Conservation (phyloP, 805 yeast species). For the Candida ipomoeae region DNA sequence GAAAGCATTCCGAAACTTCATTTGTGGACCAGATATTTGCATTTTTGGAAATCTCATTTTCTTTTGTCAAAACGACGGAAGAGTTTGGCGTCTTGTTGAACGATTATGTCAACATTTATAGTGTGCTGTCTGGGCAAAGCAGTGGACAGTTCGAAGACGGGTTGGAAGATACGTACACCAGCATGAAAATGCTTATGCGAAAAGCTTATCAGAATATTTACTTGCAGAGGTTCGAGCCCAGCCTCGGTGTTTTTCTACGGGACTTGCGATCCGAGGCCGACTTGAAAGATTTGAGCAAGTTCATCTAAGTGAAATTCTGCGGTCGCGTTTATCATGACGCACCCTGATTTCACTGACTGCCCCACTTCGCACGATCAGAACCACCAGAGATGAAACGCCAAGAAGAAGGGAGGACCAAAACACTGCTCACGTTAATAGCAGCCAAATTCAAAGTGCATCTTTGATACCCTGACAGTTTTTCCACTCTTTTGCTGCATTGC, state of each 20-base stretch:
- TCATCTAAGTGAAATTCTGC: slow-evolving; percentile 12
- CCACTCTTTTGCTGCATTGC: neutral
- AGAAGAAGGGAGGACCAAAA: neutral
- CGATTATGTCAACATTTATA: slow-evolving; percentile 27
- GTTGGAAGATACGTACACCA: slow-evolving; percentile 27
- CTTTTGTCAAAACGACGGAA: slow-evolving; percentile 32
- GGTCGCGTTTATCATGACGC: neutral
- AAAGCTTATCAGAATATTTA: slow-evolving; percentile 38
- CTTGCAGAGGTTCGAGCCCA: slow-evolving; percentile 41
- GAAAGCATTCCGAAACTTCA: slow-evolving; percentile 26
- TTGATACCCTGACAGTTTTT: neutral
- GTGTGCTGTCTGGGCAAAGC: slow-evolving; percentile 16
- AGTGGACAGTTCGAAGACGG: slow-evolving; percentile 25
- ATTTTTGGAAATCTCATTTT: slow-evolving; percentile 28
- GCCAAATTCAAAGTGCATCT: neutral
- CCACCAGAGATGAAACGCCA: neutral
- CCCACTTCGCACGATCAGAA: slow-evolving; percentile 1
- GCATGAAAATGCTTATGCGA: slow-evolving; percentile 35
- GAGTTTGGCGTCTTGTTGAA: slow-evolving; percentile 29
- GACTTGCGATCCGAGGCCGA: slow-evolving; percentile 55
- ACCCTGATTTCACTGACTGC: neutral
- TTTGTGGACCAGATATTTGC: slow-evolving; percentile 32
- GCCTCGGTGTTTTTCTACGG: slow-evolving; percentile 39
- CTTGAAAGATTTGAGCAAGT: slow-evolving; percentile 44
- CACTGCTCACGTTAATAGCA: neutral